Conservation (phyloP, 2,329 filamentous ascomycete species). For the Tolypocladium ovalisporum region DNA sequence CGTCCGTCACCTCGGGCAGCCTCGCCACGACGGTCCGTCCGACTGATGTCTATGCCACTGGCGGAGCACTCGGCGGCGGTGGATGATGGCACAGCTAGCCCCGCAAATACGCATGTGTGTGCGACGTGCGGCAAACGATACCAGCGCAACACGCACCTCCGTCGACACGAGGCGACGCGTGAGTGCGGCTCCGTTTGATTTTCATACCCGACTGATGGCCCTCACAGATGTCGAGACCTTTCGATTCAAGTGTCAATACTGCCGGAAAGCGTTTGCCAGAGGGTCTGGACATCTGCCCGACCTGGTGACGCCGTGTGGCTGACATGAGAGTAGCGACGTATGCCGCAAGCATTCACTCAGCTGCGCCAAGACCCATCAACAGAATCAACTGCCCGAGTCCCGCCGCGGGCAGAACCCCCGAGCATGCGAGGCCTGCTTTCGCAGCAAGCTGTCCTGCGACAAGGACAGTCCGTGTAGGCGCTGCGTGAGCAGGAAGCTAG, state of each 20-base stretch:
- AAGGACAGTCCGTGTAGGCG: conserved; percentile 12
- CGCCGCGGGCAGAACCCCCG: conserved; percentile 15
- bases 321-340: neutral
- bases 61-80: neutral
- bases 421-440: conserved; percentile 17
- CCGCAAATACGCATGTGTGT: neutral
- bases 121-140: conserved; percentile 13
- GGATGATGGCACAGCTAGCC: neutral
- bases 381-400: conserved; percentile 7
- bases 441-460: conserved; percentile 17
- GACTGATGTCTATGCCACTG: neutral
- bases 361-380: conserved; percentile 4
- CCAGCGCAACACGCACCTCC: conserved; percentile 14
- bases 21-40: neutral
- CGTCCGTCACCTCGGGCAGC: neutral
- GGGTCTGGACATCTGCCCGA: neutral
- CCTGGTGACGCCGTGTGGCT: neutral
- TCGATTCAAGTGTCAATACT: conserved; percentile 1
- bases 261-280: neutral
- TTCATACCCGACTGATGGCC: neutral
- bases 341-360: conserved; percentile 1
- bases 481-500: conserved; percentile 9
- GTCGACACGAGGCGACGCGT: conserved; percentile 16
- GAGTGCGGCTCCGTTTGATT: neutral
- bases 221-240: neutral